Percentiles rank a stretch among this genome's conserved stretches.
These are phyloP conservation scores for Monosporascus sp. DNA, from an alignment of 2,329 filamentous ascomycete genomes.

Conservation along the genomic window DNA sequence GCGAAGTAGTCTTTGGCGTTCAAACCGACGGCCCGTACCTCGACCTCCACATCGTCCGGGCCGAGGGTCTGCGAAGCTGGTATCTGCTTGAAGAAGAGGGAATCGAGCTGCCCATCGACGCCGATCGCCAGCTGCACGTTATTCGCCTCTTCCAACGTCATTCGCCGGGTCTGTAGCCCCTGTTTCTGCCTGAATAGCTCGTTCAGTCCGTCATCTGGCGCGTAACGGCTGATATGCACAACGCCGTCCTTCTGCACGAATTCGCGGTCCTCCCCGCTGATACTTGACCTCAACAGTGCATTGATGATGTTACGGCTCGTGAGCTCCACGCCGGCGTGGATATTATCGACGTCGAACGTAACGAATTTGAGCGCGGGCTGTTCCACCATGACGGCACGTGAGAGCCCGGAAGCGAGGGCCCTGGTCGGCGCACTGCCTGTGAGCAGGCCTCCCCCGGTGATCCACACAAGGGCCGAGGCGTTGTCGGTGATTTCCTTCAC, in stretches of 20 bases:
- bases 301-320: conserved; percentile 3
- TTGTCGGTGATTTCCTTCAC: conserved; percentile 11
- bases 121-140: conserved; percentile 4
- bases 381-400: conserved; percentile 11
- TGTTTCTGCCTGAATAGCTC: conserved; percentile 2
- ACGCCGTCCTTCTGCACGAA: conserved; percentile 4
- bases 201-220: conserved; percentile 9
- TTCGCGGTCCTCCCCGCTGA: conserved; percentile 3
- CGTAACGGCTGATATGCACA: conserved; percentile 8
- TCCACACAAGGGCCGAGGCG: conserved; percentile 8
- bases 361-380: conserved; percentile 13
- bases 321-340: not conserved
- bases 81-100: conserved; percentile 6
- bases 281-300: not conserved
- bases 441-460: conserved; percentile 5
- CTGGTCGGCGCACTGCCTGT: conserved; percentile 4
- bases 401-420: conserved; percentile 4
- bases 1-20: conserved; percentile 13
- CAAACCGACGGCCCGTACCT: conserved; percentile 4
- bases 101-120: conserved; percentile 6
- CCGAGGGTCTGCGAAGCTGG: not conserved
- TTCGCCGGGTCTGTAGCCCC: not conserved
- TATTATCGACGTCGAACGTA: conserved; percentile 9
- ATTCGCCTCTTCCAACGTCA: not conserved
- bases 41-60: conserved; percentile 2